Evolutionary conservation across 768 basidiomycete genomes (phyloP), one percentile per base, ranked within the genome.

Genomic region (Tephrocybe rancida): DNA sequence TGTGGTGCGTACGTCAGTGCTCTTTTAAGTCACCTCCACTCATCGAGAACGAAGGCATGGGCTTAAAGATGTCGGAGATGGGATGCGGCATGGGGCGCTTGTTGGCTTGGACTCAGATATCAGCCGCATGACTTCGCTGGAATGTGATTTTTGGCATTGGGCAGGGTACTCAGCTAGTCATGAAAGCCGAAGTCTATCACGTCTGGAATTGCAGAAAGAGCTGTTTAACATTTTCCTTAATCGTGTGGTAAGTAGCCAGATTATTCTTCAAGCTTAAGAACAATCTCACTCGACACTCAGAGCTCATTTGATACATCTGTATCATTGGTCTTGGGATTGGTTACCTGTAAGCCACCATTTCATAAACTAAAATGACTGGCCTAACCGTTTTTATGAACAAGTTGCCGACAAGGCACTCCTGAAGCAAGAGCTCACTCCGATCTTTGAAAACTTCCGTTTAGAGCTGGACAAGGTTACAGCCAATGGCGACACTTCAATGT

Each of bases 221-320:
- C 41, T 68, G 10, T 68, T 67, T 50, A 63, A 64, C 43, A 61
- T 67, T 0, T 68, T 68, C 43, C 44, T 68, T 3, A 68, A 68
- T 54, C 64, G 67, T 2, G 64, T 59, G 3, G 67, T 67, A 37
- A 50, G 60, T 55, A 8, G 10, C 2, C 32, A 37, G 46, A 14
- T 39, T 16, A 21, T 38, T 32, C 3, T 7, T 22, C 41, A 1
- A n/a, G 2, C 14, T 45, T 21, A 9, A 9, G 2, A 25, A 26
- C 43, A 19, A 16, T 13, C 35, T 4, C 8, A n/a, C 4, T 37
- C 35, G 13, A n/a, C 25, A n/a, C 14, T 13, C 42, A 68, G 67
- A 51, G 64, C n/a, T 66, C 67, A 1, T 68, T 68, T 43, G 67
- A 67, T 48, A 68, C 65, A 0, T 52, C 62, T 5, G 60, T 62